Base-by-base conservation (phyloP, 331 rosid genomes). In the Quercus tomentella region DNA sequence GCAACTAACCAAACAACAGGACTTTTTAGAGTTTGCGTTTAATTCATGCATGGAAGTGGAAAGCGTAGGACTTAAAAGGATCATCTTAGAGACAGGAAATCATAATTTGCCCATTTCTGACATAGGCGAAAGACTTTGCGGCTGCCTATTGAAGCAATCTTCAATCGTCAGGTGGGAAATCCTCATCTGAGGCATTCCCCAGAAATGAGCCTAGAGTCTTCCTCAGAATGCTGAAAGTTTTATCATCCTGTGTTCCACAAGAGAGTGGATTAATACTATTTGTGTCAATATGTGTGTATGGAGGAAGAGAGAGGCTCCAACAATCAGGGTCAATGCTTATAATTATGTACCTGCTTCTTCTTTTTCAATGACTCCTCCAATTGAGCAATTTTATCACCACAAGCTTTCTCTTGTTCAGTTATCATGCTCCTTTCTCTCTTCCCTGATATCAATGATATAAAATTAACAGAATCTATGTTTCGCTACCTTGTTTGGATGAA, bases 171-270 rank as follows among this genome's bases (percentile, higher is more conserved):
- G 92, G 89, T 35, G 88, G 92, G 89, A 90, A 89, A 58, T 91
- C 98, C 69, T 93, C 99, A 57, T 95, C 97, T 1, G 97, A 95
- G 45, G 86, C 86, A 82, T 84, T 76, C 23, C 89, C 97, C 75
- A 93, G 86, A 87, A 95, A 89, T 15, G 98, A 85, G 41, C 97
- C 99, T 10, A 95, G 91, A 55, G 95, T 90, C 84, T 95, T 95
- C 85, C 93, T 90, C 83, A 93, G 76, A 81, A 90, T 77, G 84
- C 92, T 95, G 91, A 91, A 95, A 82, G 98, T 91, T 79, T 84
- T 95, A 76, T 91, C 94, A 23, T 91, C 98, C 97, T 95, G 89
- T 61, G 76, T 72, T 62, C 30, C 77, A 66, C 61, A 75, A 76
- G 58, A 30, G 43, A 37, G 57, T 72, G 7, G 26, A 41, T 81